Evolutionary conservation across 495 filamentous ascomycete species (phyloP), one percentile per base, ranked within the genome.

Genomic region (Annulohypoxylon maeteangense): DNA sequence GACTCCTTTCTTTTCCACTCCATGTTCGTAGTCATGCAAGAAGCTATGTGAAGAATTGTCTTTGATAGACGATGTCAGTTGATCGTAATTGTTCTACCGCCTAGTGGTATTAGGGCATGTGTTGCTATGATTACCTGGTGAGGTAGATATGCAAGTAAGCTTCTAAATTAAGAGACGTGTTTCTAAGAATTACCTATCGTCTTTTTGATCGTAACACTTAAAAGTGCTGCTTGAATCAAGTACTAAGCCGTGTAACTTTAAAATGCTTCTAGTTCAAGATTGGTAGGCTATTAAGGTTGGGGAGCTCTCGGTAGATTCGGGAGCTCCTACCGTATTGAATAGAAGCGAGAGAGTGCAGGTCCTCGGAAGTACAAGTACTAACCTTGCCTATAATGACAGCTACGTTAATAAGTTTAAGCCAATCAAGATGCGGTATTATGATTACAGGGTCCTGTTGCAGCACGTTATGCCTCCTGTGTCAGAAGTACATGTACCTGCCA

Each of bases 401-500:
- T 62, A 56, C 10, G 8, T 23, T 47, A 62, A 44, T 38, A 27
- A 38, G 14, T 36, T 3, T 51, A 42, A 64, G 44, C 58, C 58
- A 67, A 71, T 67, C 44, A 63, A 4, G 16, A 54, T 29, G 44
- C 51, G 58, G 36, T 27, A 16, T 31, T 23, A 63, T 11, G 34
- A 34, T 4, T n/a, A 22, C 42, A 22, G 34, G 47, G 44, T 25
- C 7, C 23, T 45, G n/a, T 29, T 56, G 29, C 36, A 22, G 27
- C 25, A 14, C 50, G 3, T 16, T 47, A 54, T 48, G 36, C 18
- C 27, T 29, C 27, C 47, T 25, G 47, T 22, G 29, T 54, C 22
- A 55, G 14, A 62, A 63, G 68, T 71, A 71, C n/a, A 25, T 67
- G 51, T 71, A 71, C 69, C 45, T 71, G 63, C 62, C 69, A 71